Percentiles rank a stretch among this genome's conserved stretches.
Evolutionary conservation across 768 basidiomycete genomes (phyloP).

Genomic region (Psilocybe tampanensis): DNA sequence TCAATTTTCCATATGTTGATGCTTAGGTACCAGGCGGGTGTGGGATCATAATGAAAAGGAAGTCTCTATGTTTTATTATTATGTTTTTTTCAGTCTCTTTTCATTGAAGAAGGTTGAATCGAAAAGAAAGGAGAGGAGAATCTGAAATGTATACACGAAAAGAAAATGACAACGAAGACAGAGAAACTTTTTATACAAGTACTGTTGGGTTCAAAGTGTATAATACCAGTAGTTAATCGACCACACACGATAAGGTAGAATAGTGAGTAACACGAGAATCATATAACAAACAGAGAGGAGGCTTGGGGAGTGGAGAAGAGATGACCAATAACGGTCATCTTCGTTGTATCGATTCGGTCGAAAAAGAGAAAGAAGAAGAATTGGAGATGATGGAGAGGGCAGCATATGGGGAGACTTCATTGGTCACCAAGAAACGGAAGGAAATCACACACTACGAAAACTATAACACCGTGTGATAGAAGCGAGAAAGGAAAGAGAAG

Average conservation of each 20-base stretch:
- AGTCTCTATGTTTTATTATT: neutral
- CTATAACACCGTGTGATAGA: slow-evolving; percentile 1
- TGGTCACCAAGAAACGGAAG: slow-evolving; percentile 2
- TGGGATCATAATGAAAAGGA: neutral
- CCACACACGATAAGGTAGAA: slow-evolving; percentile 15
- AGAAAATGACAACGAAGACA: neutral
- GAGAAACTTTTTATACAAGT: slow-evolving; percentile 3
- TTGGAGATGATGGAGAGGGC: neutral
- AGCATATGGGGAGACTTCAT: slow-evolving; percentile 4
- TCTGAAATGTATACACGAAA: neutral
- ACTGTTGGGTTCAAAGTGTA: slow-evolving; percentile 13
- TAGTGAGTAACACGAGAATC: slow-evolving; percentile 6
- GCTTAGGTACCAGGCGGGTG: neutral
- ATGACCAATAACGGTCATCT: slow-evolving; percentile 7
- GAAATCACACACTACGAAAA: slow-evolving; percentile 6
- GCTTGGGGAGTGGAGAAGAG: neutral
- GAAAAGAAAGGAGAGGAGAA: neutral
- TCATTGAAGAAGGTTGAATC: neutral
- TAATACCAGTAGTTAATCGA: slow-evolving; percentile 20
- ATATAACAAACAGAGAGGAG: neutral
- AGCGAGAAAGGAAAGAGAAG: neutral
- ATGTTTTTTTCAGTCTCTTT: too few relatives aligned
- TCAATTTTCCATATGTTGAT: neutral
- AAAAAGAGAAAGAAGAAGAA: slow-evolving; percentile 4
- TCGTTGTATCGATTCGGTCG: slow-evolving; percentile 4